Base-by-base conservation (phyloP, 2,329 filamentous ascomycete genomes). In the Dothistroma pini region DNA sequence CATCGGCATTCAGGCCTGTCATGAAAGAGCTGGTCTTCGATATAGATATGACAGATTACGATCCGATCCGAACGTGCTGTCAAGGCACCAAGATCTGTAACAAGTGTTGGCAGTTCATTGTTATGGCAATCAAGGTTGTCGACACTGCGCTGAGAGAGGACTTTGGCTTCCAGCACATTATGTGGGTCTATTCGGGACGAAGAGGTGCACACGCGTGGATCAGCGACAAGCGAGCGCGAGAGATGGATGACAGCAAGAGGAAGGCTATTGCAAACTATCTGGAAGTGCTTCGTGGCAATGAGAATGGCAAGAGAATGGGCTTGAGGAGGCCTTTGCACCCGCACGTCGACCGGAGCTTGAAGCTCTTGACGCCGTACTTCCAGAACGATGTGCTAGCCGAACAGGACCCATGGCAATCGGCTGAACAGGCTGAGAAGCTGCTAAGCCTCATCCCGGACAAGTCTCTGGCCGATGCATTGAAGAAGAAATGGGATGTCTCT, bases 11-110 rank as follows among this genome's bases (percentile, higher is more conserved):
- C 79, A 89, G 88, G 65, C 93, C 95, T 0, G 76, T 97, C 34
- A 84, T 90, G 59, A 99, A 99, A 75, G 95, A 99, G 75, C 80
- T 99, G 44, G 96, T 96, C 70, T 97, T 99, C 76, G 95, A 99
- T 88, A 97, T 99, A 71, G 95, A 99, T 84, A 84, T 99, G 84
- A 97, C 95, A 58, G 95, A 97, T 78, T 99, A 99, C 77, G 95
- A 99, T 74, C 91, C 96, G 67, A 90, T 99, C 66, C 88, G 95
- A 68, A 97, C 93, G 31, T 99, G 95, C 78, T 99, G 95, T 75
- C 87, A 88, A 70, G 93, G 93, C 74, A 91, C 93, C 9, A 96
- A 90, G 69, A 97, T 99, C 66, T 99, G 95, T 75, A 83, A 82
- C 67, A 95, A 93, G 74, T 99, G 95, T 79, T 99, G 95, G 95